phyloP scores from a whole-genome alignment of 2,329 filamentous ascomycete species.

The Aspergillus neoniger region DNA sequence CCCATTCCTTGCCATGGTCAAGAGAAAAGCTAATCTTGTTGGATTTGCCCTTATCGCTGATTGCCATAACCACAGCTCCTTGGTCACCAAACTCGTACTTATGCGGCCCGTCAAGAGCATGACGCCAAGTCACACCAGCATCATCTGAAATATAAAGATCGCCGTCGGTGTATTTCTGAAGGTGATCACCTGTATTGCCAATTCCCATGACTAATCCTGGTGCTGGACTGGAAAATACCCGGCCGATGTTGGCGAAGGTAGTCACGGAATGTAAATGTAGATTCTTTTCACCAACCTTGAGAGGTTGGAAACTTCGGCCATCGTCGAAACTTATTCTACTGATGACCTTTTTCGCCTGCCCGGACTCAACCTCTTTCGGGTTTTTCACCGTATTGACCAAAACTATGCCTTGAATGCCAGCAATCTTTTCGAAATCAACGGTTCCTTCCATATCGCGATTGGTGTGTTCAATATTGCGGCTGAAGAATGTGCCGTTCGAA shows the following conservation, averaged over 20 bases:
- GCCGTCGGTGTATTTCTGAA: slow-evolving; percentile 71
- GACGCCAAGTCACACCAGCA: slow-evolving; percentile 81
- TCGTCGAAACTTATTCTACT: slow-evolving; percentile 94
- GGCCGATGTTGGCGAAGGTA: slow-evolving; percentile 75
- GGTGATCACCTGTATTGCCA: slow-evolving; percentile 78
- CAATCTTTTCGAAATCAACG: slow-evolving; percentile 94
- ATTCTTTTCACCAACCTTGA: slow-evolving; percentile 67
- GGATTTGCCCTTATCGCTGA: slow-evolving; percentile 67
- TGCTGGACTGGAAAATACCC: slow-evolving; percentile 89
- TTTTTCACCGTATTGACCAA: slow-evolving; percentile 89
- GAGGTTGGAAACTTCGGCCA: slow-evolving; percentile 75
- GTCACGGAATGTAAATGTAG: slow-evolving; percentile 94
- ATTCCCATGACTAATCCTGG: slow-evolving; percentile 93
- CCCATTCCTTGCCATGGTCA: slow-evolving; percentile 86
- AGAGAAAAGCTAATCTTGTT: slow-evolving; percentile 73
- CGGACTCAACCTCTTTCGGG: slow-evolving; percentile 68
- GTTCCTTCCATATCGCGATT: slow-evolving; percentile 75
- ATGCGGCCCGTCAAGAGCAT: slow-evolving; percentile 74
- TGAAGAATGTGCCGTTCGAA: slow-evolving; percentile 95
- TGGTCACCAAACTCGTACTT: slow-evolving; percentile 97
- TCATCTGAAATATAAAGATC: slow-evolving; percentile 88
- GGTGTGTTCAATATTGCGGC: slow-evolving; percentile 85
- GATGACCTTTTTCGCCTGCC: slow-evolving; percentile 63
- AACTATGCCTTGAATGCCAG: slow-evolving; percentile 87
- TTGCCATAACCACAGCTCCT: slow-evolving; percentile 81